Base-by-base conservation (phyloP, 2,329 filamentous ascomycete genomes). In the Trichoderma sp. region DNA sequence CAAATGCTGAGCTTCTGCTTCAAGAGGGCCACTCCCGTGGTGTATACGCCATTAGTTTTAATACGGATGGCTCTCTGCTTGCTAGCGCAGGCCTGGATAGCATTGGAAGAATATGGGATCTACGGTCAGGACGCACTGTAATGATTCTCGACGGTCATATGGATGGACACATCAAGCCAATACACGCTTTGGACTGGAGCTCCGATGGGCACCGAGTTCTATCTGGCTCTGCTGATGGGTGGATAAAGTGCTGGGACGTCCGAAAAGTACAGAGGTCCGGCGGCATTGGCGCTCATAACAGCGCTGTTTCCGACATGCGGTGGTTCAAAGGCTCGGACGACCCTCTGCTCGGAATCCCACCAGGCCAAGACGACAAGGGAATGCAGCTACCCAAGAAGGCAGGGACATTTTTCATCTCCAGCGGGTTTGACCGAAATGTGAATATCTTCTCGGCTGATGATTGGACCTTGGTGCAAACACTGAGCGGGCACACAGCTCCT, bases 241-340 rank as follows among this genome's bases (percentile, higher is more conserved):
- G 96, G 87, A 90, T 97, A 76, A 98, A 97, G 80, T 97, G 95
- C 81, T 99, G 96, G 96, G 96, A 99, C 77, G 86, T 99, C 64
- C 89, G 96, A 56, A 95, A 96, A 75, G 94, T 98, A 59, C 88
- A 91, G 74, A 90, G 90, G 71, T 90, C 88, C 0, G 95, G 93
- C 14, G 92, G 91, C 21, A 91, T 99, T 58, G 96, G 95, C 59
- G 95, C 96, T 7, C 96, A 99, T 79, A 91, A 89, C 60, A 95
- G 93, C 72, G 91, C 96, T 39, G 94, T 99, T 8, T 96, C 94
- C 1, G 96, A 99, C 78, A 82, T 99, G 71, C 86, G 94, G 71
- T 98, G 96, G 93, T 98, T 91, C 82, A 96, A 96, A 79, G 95
- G 96, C 2, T 82, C 87, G 2, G 94, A 97, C 76, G 91, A 92